These are phyloP conservation scores for Penicillium samsonianum DNA, from an alignment of 495 filamentous ascomycete genomes.

Conservation along the genomic window DNA sequence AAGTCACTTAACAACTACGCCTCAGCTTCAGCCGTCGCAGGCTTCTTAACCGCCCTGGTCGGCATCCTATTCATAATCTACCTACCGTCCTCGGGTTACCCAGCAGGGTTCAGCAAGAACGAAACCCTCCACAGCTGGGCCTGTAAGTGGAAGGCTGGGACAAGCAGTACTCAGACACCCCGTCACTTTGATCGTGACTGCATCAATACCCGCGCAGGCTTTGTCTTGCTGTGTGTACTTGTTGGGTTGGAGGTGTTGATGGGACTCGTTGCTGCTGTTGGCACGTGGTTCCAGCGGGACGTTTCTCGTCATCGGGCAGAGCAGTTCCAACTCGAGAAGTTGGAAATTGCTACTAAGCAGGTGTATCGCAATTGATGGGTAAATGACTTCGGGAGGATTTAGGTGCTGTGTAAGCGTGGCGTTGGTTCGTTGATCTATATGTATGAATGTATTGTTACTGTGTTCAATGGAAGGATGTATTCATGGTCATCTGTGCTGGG, in stretches of 20 bases:
- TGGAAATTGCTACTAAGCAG: conserved; percentile 36
- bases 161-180: conserved; percentile 25
- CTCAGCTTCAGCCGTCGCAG: conserved; percentile 32
- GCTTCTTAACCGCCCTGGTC: conserved; percentile 45
- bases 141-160: conserved; percentile 47
- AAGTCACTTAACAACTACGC: conserved; percentile 43
- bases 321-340: conserved; percentile 31
- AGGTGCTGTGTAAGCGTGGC: background rate
- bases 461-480: background rate
- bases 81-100: conserved; percentile 41
- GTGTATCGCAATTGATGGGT: conserved; percentile 16
- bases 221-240: conserved; percentile 44
- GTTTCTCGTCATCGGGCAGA: conserved; percentile 38
- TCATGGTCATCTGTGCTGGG: background rate
- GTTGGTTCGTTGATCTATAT: background rate
- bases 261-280: conserved; percentile 40
- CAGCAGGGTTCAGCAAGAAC: conserved; percentile 36
- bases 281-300: conserved; percentile 43
- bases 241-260: conserved; percentile 48
- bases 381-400: background rate
- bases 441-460: background rate
- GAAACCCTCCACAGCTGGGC: conserved; percentile 56
- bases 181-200: conserved; percentile 49
- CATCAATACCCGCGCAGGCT: conserved; percentile 38
- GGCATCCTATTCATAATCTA: conserved; percentile 46